A percentile compares a stretch with the other conserved stretches of the same genome.
phyloP scores from a whole-genome alignment of 208 protist species.

The Trypanosoma avium region DNA sequence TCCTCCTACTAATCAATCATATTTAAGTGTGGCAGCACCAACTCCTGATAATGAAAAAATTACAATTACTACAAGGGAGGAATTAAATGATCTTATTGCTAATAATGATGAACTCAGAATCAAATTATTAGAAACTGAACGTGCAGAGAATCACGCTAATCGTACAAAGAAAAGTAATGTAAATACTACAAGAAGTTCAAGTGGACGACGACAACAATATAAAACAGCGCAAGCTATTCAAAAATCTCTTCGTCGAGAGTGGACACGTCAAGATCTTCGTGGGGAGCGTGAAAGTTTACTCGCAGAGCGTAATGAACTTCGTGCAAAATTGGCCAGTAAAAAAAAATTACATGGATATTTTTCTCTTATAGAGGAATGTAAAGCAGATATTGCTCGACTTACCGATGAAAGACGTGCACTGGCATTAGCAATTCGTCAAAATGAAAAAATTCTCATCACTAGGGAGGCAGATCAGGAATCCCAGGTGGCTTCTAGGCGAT shows the following conservation, averaged over 20 bases:
- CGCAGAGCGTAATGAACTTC: constrained; percentile 40
- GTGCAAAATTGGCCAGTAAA: constrained; percentile 36
- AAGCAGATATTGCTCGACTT: constrained; percentile 52
- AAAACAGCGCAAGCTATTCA: constrained; percentile 17
- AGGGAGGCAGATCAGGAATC: constrained; percentile 35
- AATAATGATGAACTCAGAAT: constrained; percentile 26
- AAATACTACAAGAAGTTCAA: neutral
- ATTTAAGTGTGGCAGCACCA: neutral
- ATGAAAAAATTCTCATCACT: constrained; percentile 71
- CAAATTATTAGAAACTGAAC: constrained; percentile 9
- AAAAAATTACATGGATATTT: constrained; percentile 45
- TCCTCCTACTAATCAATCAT: neutral
- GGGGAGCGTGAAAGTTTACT: constrained; percentile 48
- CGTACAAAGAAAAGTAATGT: neutral
- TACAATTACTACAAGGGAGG: constrained; percentile 20
- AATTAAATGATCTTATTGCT: constrained; percentile 19
- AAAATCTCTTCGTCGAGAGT: constrained; percentile 39
- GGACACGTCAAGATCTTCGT: constrained; percentile 41
- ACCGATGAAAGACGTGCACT: constrained; percentile 58
- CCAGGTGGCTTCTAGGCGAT: constrained; percentile 33
- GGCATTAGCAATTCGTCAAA: constrained; percentile 63
- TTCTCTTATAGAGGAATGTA: constrained; percentile 43
- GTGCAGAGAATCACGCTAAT: neutral
- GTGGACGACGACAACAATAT: neutral
- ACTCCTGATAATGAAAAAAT: neutral